Conservation (phyloP, 805 yeast genomes). For the Blastobotrys peoriensis region DNA sequence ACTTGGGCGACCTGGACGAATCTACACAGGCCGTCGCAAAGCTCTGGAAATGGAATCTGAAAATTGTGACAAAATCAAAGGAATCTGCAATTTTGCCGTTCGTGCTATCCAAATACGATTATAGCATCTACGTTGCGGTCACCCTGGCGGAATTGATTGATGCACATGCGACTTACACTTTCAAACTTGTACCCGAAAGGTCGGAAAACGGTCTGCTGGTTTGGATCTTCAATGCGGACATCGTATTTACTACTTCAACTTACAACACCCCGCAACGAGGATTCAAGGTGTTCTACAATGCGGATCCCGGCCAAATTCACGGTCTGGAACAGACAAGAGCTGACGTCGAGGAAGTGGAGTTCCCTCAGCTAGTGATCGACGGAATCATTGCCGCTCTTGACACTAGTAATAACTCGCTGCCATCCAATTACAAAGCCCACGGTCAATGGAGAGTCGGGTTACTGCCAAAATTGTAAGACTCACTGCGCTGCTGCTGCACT, state of each 20-base stretch:
- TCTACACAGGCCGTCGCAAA: slow-evolving; percentile 19
- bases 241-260: slow-evolving; percentile 24
- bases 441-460: slow-evolving; percentile 30
- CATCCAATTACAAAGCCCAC: slow-evolving; percentile 24
- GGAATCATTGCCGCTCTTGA: slow-evolving; percentile 29
- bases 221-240: slow-evolving; percentile 49
- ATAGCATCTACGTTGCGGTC: slow-evolving; percentile 15
- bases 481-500: too few relatives aligned
- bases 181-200: slow-evolving; percentile 10
- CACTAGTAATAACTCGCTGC: slow-evolving; percentile 31
- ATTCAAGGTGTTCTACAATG: slow-evolving; percentile 43
- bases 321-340: slow-evolving; percentile 29
- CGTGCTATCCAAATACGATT: slow-evolving; percentile 2
- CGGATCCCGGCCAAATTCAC: slow-evolving; percentile 26
- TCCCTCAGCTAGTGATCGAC: slow-evolving; percentile 31
- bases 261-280: slow-evolving; percentile 22
- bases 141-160: slow-evolving; percentile 25
- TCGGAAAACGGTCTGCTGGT: slow-evolving; percentile 19
- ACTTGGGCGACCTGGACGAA: slow-evolving; percentile 11
- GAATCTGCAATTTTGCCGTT: too few relatives aligned
- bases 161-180: slow-evolving; percentile 30
- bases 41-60: slow-evolving; percentile 52
- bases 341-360: slow-evolving; percentile 36
- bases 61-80: too few relatives aligned
- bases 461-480: slow-evolving; percentile 16